A percentile compares a stretch with the other conserved stretches of the same genome.
Evolutionary conservation across 305 asterid species (phyloP).

Genomic region (Solanum hybrid): DNA sequence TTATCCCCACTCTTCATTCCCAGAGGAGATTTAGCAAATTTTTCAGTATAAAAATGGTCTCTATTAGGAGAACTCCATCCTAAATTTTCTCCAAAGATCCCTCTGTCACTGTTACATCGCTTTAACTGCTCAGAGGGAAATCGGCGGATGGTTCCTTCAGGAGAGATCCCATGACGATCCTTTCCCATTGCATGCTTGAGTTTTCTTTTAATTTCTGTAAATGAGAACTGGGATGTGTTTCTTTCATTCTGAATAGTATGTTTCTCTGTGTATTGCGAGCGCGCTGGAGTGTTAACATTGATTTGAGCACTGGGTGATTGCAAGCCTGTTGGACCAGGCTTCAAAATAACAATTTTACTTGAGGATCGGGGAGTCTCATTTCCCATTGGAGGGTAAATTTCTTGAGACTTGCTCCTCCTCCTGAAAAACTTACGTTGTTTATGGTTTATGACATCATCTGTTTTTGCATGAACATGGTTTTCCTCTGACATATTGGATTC

Average conservation of each 20-base stretch:
- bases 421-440: conserved; percentile 54
- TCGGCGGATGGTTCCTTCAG: conserved; percentile 18
- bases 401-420: conserved; percentile 75
- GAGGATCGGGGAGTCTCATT: conserved; percentile 38
- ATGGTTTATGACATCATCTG: conserved; percentile 37
- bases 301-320: conserved; percentile 26
- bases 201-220: conserved; percentile 75
- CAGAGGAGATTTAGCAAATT: conserved; percentile 41
- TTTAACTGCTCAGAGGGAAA: conserved; percentile 31
- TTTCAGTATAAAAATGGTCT: conserved; percentile 77
- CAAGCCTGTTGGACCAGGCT: conserved; percentile 55
- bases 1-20: conserved; percentile 39
- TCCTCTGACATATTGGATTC: conserved; percentile 27
- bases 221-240: conserved; percentile 59
- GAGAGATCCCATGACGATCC: conserved; percentile 40
- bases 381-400: conserved; percentile 31
- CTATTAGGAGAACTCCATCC: conserved; percentile 95
- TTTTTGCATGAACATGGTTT: conserved; percentile 19
- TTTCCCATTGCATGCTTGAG: conserved; percentile 81
- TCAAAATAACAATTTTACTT: conserved; percentile 56
- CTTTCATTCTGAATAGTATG: conserved; percentile 30
- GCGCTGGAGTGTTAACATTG: conserved; percentile 15
- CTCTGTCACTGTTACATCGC: conserved; percentile 33
- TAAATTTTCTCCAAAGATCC: conserved; percentile 36
- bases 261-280: conserved; percentile 14